Evolutionary conservation across 192 early-diverging fungal genomes (phyloP).

Genomic region (Coemansia guatemalensis): DNA sequence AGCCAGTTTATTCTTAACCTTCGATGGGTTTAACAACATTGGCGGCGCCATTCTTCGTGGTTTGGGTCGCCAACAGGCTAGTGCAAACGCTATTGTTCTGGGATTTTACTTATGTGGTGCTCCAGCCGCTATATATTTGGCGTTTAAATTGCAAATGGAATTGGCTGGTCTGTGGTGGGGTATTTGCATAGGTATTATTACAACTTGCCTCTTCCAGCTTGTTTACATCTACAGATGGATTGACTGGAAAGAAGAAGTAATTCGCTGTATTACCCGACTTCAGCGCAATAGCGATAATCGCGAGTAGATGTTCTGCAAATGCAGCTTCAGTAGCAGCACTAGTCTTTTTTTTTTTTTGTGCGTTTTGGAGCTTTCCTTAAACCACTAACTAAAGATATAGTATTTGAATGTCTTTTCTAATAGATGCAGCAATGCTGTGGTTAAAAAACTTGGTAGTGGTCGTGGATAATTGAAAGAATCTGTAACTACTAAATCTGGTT

Average conservation of each 20-base stretch:
- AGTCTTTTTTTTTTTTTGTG: slow-evolving; percentile 3
- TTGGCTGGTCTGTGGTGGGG: slow-evolving; percentile 42
- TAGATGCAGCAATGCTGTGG: background rate
- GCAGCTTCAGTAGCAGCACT: background rate
- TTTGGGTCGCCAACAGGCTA: slow-evolving; percentile 47
- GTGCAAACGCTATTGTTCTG: slow-evolving; percentile 49
- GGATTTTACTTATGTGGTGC: slow-evolving; percentile 52
- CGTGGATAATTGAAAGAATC: too few relatives aligned
- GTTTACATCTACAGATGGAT: slow-evolving; percentile 19
- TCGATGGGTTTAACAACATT: slow-evolving; percentile 57
- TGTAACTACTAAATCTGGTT: too few relatives aligned
- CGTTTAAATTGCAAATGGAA: slow-evolving; percentile 28
- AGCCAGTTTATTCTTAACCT: slow-evolving; percentile 62
- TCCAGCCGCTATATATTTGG: slow-evolving; percentile 46
- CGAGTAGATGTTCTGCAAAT: too few relatives aligned
- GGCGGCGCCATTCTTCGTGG: slow-evolving; percentile 56
- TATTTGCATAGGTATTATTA: slow-evolving; percentile 19
- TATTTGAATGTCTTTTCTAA: too few relatives aligned
- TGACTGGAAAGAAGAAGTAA: slow-evolving; percentile 36
- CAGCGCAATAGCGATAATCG: background rate
- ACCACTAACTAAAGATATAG: too few relatives aligned
- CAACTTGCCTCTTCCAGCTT: slow-evolving; percentile 16
- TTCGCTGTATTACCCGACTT: slow-evolving; percentile 17
- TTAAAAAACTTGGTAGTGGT: background rate
- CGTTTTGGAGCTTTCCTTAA: too few relatives aligned